Percentiles rank a stretch among this genome's conserved stretches.
These are phyloP conservation scores for Cornus suecica DNA, from an alignment of 148 eudicot genomes.

Conservation along the genomic window DNA sequence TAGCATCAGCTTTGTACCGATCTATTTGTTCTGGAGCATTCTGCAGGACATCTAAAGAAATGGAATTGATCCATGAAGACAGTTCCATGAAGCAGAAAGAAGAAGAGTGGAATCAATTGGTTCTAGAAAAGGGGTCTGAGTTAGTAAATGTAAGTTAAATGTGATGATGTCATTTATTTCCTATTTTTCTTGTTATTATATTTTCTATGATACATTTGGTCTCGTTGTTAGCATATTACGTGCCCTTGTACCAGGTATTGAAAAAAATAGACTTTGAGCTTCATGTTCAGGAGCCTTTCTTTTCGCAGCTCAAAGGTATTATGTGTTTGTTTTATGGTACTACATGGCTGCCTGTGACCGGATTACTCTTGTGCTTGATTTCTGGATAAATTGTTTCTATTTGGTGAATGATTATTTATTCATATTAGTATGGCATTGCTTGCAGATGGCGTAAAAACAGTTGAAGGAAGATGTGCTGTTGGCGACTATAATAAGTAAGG, in stretches of 20 bases:
- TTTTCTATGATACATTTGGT: background rate
- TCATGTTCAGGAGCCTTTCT: conserved; percentile 89
- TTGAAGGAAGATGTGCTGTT: conserved; percentile 90
- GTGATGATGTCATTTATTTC: background rate
- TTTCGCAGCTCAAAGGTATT: conserved; percentile 73
- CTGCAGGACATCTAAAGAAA: conserved; percentile 22
- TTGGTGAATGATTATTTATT: background rate
- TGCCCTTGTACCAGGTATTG: conserved; percentile 40
- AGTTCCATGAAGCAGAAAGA: conserved; percentile 33
- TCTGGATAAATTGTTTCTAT: background rate
- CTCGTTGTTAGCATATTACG: background rate
- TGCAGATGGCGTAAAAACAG: conserved; percentile 70
- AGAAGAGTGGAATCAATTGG: conserved; percentile 48
- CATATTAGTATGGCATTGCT: conserved; percentile 8
- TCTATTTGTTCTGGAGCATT: conserved; percentile 45
- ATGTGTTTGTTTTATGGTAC: background rate
- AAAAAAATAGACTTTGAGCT: conserved; percentile 57
- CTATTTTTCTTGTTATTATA: background rate
- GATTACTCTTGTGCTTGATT: background rate
- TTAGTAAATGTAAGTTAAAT: conserved; percentile 45
- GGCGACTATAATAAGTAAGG: conserved; percentile 74
- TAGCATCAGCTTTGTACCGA: conserved; percentile 54
- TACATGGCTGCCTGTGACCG: background rate
- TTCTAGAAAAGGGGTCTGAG: conserved; percentile 51
- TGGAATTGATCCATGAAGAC: conserved; percentile 29